These are phyloP conservation scores for Hymenoscyphus fraxineus DNA, from an alignment of 2,329 filamentous ascomycete genomes.

Conservation along the genomic window DNA sequence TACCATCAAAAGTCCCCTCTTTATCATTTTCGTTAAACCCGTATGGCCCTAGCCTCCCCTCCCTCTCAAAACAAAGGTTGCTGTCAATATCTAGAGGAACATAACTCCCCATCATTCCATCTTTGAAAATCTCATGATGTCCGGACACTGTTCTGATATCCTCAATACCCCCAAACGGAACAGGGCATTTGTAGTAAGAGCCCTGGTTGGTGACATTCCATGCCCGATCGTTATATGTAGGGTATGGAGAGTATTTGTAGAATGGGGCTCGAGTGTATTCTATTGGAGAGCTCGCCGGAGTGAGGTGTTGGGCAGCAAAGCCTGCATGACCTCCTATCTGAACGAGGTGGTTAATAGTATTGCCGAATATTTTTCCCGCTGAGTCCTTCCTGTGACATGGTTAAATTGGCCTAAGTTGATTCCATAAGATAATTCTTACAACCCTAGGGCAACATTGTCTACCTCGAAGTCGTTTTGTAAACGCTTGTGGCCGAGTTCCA, in stretches of 20 bases:
- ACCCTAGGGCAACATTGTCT: not conserved
- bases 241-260: slow-evolving; percentile 66
- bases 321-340: not conserved
- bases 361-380: not conserved
- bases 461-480: not conserved
- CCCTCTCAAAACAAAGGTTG: slow-evolving; percentile 63
- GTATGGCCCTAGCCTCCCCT: slow-evolving; percentile 66
- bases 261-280: slow-evolving; percentile 47
- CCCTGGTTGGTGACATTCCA: slow-evolving; percentile 58
- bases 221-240: slow-evolving; percentile 59
- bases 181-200: slow-evolving; percentile 59
- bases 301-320: not conserved
- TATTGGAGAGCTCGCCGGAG: slow-evolving; percentile 32
- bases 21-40: slow-evolving; percentile 45
- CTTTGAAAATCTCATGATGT: slow-evolving; percentile 54
- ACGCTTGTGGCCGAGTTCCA: not conserved
- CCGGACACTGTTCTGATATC: slow-evolving; percentile 64
- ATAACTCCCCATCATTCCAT: slow-evolving; percentile 60
- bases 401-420: not conserved
- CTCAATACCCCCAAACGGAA: slow-evolving; percentile 48
- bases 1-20: not conserved
- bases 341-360: not conserved
- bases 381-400: not conserved
- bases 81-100: slow-evolving; percentile 56
- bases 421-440: not conserved